A percentile compares a stretch with the other conserved stretches of the same genome.
phyloP scores from a whole-genome alignment of 148 eudicot genomes.

The Arbutus unedo region DNA sequence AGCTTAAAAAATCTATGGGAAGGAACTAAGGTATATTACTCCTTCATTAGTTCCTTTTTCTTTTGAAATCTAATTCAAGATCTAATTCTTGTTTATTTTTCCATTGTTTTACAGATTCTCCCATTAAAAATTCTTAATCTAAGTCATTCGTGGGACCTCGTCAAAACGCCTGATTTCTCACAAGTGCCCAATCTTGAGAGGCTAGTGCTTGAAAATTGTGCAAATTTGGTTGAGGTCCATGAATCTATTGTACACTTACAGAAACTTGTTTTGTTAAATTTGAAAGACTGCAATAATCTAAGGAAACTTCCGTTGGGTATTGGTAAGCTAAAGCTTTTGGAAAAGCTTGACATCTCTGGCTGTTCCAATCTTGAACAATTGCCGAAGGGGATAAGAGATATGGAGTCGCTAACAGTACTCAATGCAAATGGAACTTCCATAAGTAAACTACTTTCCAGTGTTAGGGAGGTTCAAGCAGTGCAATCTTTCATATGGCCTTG shows the following conservation, averaged over 20 bases:
- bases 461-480: neutral
- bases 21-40: neutral
- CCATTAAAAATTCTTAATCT: slow-evolving; percentile 10
- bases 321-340: neutral
- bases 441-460: too few species aligned
- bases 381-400: neutral
- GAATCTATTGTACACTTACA: too few species aligned
- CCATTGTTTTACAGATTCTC: neutral
- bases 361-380: slow-evolving; percentile 2
- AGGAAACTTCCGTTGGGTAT: neutral
- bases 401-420: neutral
- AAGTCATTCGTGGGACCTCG: neutral
- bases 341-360: neutral
- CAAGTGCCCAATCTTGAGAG: slow-evolving; percentile 3
- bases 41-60: neutral
- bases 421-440: too few species aligned
- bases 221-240: too few species aligned
- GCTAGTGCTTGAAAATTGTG: slow-evolving; percentile 1
- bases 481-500: neutral
- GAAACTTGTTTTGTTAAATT: too few species aligned
- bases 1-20: neutral
- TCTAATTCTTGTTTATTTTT: neutral
- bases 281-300: too few species aligned
- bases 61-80: neutral
- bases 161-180: neutral